Conservation (phyloP, 352 stramenopile species). For the Phytopythium boreale region DNA sequence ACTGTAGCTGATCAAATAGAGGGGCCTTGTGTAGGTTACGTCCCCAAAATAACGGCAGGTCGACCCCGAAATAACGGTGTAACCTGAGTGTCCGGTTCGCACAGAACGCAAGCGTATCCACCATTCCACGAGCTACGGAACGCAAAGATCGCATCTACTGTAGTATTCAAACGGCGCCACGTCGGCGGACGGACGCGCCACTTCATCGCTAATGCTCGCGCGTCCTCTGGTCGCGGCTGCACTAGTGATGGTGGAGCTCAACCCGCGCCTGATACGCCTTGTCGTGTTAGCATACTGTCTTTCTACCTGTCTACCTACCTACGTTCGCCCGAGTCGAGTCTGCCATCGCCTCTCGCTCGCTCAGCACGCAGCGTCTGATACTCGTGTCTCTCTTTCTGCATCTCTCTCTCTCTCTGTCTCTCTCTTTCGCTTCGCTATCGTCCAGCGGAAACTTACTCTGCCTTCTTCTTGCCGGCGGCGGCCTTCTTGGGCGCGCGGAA, state of each 20-base stretch:
- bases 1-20: too few relatives aligned
- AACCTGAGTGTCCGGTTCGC: too few relatives aligned
- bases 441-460: constrained; percentile 5
- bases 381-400: not conserved
- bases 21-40: too few relatives aligned
- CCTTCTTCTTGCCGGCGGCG: constrained; percentile 30
- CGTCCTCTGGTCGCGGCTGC: too few relatives aligned
- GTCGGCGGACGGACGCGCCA: not conserved
- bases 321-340: not conserved
- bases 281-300: not conserved
- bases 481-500: constrained; percentile 42
- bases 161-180: not conserved
- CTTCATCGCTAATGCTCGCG: too few relatives aligned
- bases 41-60: too few relatives aligned
- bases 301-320: constrained; percentile 5
- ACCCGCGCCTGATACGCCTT: not conserved
- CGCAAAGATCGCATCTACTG: not conserved
- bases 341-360: not conserved
- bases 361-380: constrained; percentile 2
- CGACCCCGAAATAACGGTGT: too few relatives aligned
- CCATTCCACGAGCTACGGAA: too few relatives aligned
- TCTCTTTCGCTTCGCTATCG: too few relatives aligned
- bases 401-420: too few relatives aligned
- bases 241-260: too few relatives aligned
- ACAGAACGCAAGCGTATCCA: too few relatives aligned